phyloP scores from a whole-genome alignment of 192 early-diverging fungal species.

The Oehlia diaphana region DNA sequence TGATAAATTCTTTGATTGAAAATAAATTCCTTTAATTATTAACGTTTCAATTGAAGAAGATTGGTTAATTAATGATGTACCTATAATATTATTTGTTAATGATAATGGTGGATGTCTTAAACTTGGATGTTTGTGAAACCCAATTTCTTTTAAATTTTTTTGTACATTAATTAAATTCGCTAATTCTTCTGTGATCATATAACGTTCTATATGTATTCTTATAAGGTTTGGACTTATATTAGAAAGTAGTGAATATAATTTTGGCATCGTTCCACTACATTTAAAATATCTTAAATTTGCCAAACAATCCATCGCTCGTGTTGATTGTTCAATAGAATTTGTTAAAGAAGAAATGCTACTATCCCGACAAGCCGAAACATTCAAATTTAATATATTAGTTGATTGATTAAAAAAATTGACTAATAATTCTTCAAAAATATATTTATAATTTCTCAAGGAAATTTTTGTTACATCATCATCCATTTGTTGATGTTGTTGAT shows the following conservation, averaged over 20 bases:
- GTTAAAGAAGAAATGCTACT: not conserved
- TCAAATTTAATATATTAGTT: not conserved
- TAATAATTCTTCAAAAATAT: not conserved
- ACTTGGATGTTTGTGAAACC: not conserved
- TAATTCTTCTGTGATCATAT: not conserved
- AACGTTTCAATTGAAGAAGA: not conserved
- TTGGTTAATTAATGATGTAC: not conserved
- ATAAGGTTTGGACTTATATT: too few relatives aligned
- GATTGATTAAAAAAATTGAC: not conserved
- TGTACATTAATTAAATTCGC: not conserved
- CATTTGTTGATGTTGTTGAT: too few relatives aligned
- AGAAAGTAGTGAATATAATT: not conserved
- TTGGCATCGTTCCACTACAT: not conserved
- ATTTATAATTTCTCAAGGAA: not conserved
- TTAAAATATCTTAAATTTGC: not conserved
- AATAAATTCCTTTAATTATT: not conserved
- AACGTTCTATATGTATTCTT: not conserved
- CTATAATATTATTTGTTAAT: not conserved
- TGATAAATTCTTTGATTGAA: not conserved
- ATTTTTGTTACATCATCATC: not conserved
- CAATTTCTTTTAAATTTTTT: not conserved
- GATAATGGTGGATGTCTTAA: not conserved
- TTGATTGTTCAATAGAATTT: not conserved
- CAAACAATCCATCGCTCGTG: not conserved
- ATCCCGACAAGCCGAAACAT: not conserved